Evolutionary conservation across 306 rosid genomes (phyloP).

Genomic region (Sindora glabra): DNA sequence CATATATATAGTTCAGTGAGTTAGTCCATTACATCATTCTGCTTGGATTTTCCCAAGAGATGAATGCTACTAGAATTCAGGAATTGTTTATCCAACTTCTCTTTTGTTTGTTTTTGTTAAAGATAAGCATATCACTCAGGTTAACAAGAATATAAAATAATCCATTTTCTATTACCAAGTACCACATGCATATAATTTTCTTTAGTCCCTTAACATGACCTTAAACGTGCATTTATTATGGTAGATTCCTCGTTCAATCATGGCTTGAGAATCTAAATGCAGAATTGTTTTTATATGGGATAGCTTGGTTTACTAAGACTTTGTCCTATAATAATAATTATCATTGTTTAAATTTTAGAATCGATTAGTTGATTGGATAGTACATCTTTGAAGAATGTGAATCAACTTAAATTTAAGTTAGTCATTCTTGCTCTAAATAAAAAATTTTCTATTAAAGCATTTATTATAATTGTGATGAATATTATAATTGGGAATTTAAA

Average conservation of each 20-base stretch:
- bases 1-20: not conserved
- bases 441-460: no score
- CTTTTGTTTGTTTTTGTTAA: not conserved
- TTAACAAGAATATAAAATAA: conserved; percentile 11
- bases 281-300: conserved; percentile 19
- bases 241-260: conserved; percentile 32
- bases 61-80: conserved; percentile 26
- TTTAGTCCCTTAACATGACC: not conserved
- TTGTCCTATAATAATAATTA: no score
- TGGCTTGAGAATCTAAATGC: conserved; percentile 16
- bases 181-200: conserved; percentile 10
- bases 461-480: no score
- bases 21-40: conserved; percentile 12
- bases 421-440: no score
- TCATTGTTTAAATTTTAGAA: no score
- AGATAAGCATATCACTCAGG: conserved; percentile 10
- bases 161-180: no score
- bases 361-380: no score
- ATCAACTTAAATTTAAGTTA: no score
- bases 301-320: conserved; percentile 2
- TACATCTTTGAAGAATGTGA: no score
- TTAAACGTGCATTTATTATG: not conserved
- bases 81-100: conserved; percentile 13
- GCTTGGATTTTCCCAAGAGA: conserved; percentile 37
- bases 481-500: no score